phyloP scores from a whole-genome alignment of 495 filamentous ascomycete genomes.

The Annulohypoxylon maeteangense region DNA sequence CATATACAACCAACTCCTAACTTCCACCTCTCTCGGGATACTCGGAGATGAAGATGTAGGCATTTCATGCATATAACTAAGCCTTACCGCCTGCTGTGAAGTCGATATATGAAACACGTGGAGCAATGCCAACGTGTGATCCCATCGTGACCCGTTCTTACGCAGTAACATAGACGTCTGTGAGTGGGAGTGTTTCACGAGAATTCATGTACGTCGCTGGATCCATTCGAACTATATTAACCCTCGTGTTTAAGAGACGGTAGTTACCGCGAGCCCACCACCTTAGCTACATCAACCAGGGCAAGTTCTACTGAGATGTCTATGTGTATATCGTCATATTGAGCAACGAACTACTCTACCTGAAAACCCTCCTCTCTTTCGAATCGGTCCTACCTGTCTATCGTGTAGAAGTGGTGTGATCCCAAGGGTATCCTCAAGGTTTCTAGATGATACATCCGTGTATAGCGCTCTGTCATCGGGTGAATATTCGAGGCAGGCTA shows the following conservation, averaged over 20 bases:
- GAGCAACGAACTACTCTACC: neutral
- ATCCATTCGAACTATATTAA: slow-evolving; percentile 3
- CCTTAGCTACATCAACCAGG: neutral
- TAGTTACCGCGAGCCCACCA: neutral
- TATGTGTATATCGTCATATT: neutral
- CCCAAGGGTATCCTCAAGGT: neutral
- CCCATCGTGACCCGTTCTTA: neutral
- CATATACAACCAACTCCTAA: neutral
- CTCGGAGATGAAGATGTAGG: neutral
- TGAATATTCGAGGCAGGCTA: neutral
- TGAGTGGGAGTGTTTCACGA: neutral
- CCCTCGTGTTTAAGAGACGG: neutral
- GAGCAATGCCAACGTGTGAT: neutral
- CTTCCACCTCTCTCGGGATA: neutral
- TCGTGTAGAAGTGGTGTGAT: neutral
- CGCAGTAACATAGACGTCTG: neutral
- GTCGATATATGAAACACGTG: slow-evolving; percentile 1
- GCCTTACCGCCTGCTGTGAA: neutral
- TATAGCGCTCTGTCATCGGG: neutral
- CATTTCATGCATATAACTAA: neutral
- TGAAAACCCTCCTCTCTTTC: neutral
- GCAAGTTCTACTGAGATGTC: neutral
- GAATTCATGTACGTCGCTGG: neutral
- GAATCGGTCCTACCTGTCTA: neutral
- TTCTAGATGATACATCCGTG: neutral